phyloP scores from a whole-genome alignment of 208 protist genomes.

The Trypanosoma brucei region DNA sequence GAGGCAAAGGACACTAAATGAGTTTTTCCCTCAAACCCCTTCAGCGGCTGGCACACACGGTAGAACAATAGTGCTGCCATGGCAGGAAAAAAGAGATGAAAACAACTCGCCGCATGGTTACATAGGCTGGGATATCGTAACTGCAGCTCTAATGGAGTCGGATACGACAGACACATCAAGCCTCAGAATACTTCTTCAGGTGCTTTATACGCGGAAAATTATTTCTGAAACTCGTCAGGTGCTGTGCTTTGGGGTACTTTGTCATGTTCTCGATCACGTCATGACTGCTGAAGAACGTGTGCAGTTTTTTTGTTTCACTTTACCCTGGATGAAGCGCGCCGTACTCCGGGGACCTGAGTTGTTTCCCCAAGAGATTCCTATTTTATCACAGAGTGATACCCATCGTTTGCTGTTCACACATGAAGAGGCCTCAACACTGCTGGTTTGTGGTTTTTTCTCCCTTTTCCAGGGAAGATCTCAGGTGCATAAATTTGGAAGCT shows the following conservation, averaged over 20 bases:
- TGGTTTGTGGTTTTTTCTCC: conserved; percentile 67
- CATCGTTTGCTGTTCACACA: conserved; percentile 23
- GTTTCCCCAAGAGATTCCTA: conserved; percentile 20
- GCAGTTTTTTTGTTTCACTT: conserved; percentile 37
- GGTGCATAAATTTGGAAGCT: not conserved
- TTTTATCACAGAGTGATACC: conserved; percentile 29
- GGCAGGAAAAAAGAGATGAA: conserved; percentile 22
- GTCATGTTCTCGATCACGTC: conserved; percentile 24
- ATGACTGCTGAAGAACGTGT: conserved; percentile 20
- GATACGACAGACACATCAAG: conserved; percentile 7
- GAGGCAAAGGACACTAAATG: conserved; percentile 1
- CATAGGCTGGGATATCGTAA: conserved; percentile 27
- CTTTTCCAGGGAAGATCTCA: conserved; percentile 42
- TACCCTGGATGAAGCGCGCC: conserved; percentile 58
- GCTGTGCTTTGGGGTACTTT: conserved; percentile 23
- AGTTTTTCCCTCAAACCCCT: not conserved
- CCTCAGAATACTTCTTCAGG: conserved; percentile 29
- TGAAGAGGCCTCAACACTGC: conserved; percentile 32
- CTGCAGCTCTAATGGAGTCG: conserved; percentile 20
- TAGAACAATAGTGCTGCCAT: conserved; percentile 33
- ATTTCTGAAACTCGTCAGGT: conserved; percentile 1
- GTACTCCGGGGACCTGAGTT: conserved; percentile 23
- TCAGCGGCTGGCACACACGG: not conserved
- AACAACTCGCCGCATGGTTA: conserved; percentile 7
- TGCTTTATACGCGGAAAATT: conserved; percentile 25